These are phyloP conservation scores for Saccharomycopsis fibuligera DNA, from an alignment of 805 yeast genomes.

Conservation along the genomic window DNA sequence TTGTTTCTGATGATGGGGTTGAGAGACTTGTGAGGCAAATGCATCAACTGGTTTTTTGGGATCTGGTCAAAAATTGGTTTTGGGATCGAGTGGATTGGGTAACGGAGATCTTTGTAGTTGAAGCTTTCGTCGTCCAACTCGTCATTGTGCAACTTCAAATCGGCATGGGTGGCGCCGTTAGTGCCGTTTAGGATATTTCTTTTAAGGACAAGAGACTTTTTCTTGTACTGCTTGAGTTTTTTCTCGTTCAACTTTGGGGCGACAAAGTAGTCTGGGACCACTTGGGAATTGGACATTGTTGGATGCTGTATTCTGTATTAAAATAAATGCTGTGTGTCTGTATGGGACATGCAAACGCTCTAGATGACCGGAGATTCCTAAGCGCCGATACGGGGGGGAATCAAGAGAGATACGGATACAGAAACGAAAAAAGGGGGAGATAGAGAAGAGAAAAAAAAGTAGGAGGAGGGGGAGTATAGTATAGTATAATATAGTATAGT, in stretches of 20 bases:
- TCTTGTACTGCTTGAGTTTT: slow-evolving; percentile 11
- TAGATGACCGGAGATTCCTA: too few species aligned
- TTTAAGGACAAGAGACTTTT: slow-evolving; percentile 1
- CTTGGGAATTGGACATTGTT: too few species aligned
- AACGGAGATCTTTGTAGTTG: slow-evolving; percentile 7
- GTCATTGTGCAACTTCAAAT: slow-evolving; percentile 1
- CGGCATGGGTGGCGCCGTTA: too few species aligned
- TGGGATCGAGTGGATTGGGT: slow-evolving; percentile 18
- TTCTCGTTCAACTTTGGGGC: slow-evolving; percentile 18
- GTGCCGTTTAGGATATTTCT: background rate
- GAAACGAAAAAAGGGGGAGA: background rate
- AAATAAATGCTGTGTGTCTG: too few species aligned
- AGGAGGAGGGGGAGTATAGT: too few species aligned
- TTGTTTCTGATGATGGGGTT: slow-evolving; percentile 33
- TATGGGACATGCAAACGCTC: too few species aligned
- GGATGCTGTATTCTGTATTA: too few species aligned
- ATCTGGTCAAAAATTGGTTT: background rate
- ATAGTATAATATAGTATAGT: too few species aligned
- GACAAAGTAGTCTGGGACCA: slow-evolving; percentile 14
- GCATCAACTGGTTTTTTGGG: slow-evolving; percentile 5
- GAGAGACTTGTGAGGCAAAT: slow-evolving; percentile 18
- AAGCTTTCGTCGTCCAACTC: slow-evolving; percentile 17
- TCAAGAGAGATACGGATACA: background rate
- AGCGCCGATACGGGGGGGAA: background rate
- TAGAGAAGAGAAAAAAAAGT: background rate